A percentile compares a stretch with the other conserved stretches of the same genome.
These are phyloP conservation scores for peach (Prunus persica) DNA, from an alignment of 306 rosid genomes.

Conservation along the genomic window DNA sequence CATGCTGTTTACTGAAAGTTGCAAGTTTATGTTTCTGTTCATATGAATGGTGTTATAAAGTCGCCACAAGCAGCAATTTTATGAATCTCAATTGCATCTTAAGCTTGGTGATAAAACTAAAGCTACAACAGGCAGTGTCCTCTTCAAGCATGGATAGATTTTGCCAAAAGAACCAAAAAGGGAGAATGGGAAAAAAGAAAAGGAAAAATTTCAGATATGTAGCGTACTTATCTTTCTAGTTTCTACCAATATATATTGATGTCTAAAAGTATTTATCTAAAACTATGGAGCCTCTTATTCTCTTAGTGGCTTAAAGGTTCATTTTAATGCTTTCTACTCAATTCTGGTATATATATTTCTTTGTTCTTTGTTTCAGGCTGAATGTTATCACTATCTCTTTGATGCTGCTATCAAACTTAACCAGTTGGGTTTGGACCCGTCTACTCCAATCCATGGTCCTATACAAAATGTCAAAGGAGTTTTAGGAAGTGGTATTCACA, in stretches of 20 bases:
- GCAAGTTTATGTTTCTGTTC: neutral
- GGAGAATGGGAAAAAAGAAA: neutral
- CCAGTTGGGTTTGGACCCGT: conserved; percentile 83
- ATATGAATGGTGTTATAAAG: neutral
- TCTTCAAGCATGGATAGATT: neutral
- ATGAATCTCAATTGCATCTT: neutral
- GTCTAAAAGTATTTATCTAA: neutral
- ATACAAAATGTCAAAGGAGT: conserved; percentile 51
- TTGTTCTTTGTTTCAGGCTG: conserved; percentile 55
- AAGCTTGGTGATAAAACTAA: neutral
- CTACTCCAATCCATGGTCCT: conserved; percentile 73
- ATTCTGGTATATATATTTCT: neutral
- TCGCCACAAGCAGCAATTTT: neutral
- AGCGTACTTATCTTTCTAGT: neutral
- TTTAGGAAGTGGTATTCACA: conserved; percentile 35
- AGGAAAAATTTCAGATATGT: neutral
- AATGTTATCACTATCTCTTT: conserved; percentile 87
- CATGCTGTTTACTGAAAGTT: neutral
- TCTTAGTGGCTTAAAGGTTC: conserved; percentile 4
- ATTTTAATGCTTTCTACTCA: conserved; percentile 19
- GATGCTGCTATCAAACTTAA: conserved; percentile 88
- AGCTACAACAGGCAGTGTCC: neutral
- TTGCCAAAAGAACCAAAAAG: neutral
- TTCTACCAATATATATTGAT: neutral
- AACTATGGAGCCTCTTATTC: neutral